These are phyloP conservation scores for Metschnikowia henanensis DNA, from an alignment of 805 yeast genomes.

Conservation along the genomic window DNA sequence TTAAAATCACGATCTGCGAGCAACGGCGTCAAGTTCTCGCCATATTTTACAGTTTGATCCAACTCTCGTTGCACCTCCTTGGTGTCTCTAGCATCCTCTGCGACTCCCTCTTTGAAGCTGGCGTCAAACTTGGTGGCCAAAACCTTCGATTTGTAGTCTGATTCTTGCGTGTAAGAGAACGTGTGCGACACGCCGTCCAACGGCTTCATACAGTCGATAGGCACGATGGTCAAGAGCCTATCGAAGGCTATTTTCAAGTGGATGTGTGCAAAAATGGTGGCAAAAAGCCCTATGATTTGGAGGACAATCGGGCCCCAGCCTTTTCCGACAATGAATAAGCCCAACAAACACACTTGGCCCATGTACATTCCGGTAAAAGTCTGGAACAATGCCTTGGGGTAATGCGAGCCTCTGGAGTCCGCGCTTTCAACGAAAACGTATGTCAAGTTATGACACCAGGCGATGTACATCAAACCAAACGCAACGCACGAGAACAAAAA, in stretches of 20 bases:
- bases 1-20: slow-evolving; percentile 67
- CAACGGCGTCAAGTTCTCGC: slow-evolving; percentile 48
- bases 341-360: slow-evolving; percentile 84
- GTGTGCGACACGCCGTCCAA: slow-evolving; percentile 70
- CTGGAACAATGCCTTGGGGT: slow-evolving; percentile 88
- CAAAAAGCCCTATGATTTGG: slow-evolving; percentile 61
- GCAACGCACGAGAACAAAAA: slow-evolving; percentile 71
- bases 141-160: slow-evolving; percentile 36
- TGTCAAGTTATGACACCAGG: slow-evolving; percentile 74
- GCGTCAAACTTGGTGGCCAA: slow-evolving; percentile 22
- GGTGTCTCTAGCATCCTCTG: slow-evolving; percentile 21
- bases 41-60: slow-evolving; percentile 15
- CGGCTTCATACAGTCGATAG: slow-evolving; percentile 75
- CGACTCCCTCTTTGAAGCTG: slow-evolving; percentile 9
- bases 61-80: slow-evolving; percentile 24
- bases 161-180: slow-evolving; percentile 46
- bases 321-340: slow-evolving; percentile 85
- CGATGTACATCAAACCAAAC: slow-evolving; percentile 70
- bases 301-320: slow-evolving; percentile 93
- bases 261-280: slow-evolving; percentile 69
- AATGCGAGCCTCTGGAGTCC: slow-evolving; percentile 79
- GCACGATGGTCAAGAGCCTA: slow-evolving; percentile 55
- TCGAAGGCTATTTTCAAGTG: slow-evolving; percentile 64
- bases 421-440: slow-evolving; percentile 68
- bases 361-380: slow-evolving; percentile 85